phyloP scores from a whole-genome alignment of 1,284 basidiomycete species.

The Prillingera fragicola region DNA sequence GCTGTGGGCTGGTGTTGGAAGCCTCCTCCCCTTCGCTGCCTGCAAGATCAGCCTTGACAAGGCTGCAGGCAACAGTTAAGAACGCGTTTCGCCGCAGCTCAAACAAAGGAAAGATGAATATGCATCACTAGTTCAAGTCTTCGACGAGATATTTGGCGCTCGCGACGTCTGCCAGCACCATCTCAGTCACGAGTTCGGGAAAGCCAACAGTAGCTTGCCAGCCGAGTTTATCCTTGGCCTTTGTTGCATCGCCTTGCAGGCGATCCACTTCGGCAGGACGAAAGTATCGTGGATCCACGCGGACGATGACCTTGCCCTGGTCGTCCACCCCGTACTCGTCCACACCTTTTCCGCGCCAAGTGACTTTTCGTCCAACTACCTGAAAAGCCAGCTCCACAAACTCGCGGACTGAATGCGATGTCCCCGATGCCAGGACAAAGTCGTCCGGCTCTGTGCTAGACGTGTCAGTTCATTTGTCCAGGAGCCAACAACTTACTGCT shows the following conservation, averaged over 20 bases:
- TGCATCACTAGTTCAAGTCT: conserved; percentile 25
- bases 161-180: conserved; percentile 52
- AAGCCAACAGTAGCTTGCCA: conserved; percentile 81
- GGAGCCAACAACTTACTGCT: conserved; percentile 57
- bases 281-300: conserved; percentile 33
- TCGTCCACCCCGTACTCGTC: conserved; percentile 38
- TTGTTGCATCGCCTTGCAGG: conserved; percentile 49
- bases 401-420: conserved; percentile 84
- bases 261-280: conserved; percentile 77
- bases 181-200: conserved; percentile 74
- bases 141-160: conserved; percentile 22
- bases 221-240: conserved; percentile 74
- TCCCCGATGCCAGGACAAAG: conserved; percentile 85
- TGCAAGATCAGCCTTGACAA: not conserved
- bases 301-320: conserved; percentile 8
- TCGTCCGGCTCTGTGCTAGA: conserved; percentile 57
- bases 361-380: conserved; percentile 60
- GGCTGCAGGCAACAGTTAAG: not conserved
- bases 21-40: conserved; percentile 3
- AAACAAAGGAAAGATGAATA: no score
- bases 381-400: conserved; percentile 79
- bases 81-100: no score
- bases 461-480: not conserved
- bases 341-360: conserved; percentile 70
- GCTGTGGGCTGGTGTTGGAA: not conserved